These are phyloP conservation scores for Staphylotrichum tortipilum DNA, from an alignment of 495 filamentous ascomycete species.

Conservation along the genomic window DNA sequence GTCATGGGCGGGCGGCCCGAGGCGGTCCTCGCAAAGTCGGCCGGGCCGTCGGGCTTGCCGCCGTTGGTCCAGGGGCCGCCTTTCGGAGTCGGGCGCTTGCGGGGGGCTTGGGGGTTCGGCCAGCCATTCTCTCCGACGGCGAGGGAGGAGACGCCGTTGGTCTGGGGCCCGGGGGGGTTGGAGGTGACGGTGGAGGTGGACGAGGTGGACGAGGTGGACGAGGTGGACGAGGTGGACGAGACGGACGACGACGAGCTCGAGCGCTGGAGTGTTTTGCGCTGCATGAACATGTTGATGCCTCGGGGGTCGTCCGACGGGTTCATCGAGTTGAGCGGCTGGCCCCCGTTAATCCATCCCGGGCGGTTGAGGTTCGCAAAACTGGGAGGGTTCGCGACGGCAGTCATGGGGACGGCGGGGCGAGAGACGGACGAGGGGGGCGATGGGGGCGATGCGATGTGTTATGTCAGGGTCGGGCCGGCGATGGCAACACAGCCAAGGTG, in stretches of 20 bases:
- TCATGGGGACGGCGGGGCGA: conserved; percentile 53
- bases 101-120: conserved; percentile 43
- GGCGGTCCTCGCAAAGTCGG: conserved; percentile 38
- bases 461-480: conserved; percentile 12
- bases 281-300: conserved; percentile 66
- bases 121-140: conserved; percentile 38
- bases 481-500: no score
- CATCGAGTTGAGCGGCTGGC: conserved; percentile 69
- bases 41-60: conserved; percentile 32
- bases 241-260: conserved; percentile 83
- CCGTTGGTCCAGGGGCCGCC: conserved; percentile 64
- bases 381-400: conserved; percentile 89
- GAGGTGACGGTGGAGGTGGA: conserved; percentile 51
- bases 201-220: conserved; percentile 57
- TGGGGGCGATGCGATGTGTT: conserved; percentile 30
- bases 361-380: conserved; percentile 66
- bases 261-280: conserved; percentile 75
- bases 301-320: conserved; percentile 74
- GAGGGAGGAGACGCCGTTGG: conserved; percentile 28
- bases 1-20: conserved; percentile 38
- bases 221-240: conserved; percentile 55
- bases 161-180: conserved; percentile 17
- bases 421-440: conserved; percentile 23
- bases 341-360: conserved; percentile 65
- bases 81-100: conserved; percentile 57